Percentiles rank a stretch among this genome's conserved stretches.
phyloP scores from a whole-genome alignment of 2,329 filamentous ascomycete genomes.

The Cylindrodendrum hubeiense region DNA sequence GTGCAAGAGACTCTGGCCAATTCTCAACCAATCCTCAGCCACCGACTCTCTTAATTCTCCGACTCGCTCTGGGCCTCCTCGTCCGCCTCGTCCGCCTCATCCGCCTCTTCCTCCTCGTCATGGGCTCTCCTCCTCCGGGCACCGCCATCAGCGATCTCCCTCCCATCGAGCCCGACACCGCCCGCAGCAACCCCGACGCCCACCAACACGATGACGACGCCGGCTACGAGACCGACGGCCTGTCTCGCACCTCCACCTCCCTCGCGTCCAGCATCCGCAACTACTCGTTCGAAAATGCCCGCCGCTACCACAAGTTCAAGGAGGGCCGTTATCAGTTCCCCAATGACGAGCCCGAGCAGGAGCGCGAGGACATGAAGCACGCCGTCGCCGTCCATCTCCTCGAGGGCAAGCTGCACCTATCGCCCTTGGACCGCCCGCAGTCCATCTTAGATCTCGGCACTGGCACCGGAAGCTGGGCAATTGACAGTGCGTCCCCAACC shows the following conservation, averaged over 20 bases:
- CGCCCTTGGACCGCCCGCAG: constrained; percentile 53
- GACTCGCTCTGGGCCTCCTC: too few species aligned
- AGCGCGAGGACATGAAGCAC: constrained; percentile 56
- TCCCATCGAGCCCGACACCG: background rate
- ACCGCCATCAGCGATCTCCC: background rate
- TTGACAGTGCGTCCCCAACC: constrained; percentile 48
- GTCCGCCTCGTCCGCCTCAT: background rate
- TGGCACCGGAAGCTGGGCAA: constrained; percentile 55
- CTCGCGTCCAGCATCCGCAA: constrained; percentile 46
- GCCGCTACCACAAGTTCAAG: constrained; percentile 54
- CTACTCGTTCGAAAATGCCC: constrained; percentile 53
- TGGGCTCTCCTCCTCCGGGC: background rate
- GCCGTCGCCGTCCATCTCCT: constrained; percentile 49
- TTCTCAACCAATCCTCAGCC: too few species aligned
- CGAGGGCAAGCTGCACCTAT: constrained; percentile 52
- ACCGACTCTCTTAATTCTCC: too few species aligned
- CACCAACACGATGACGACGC: background rate
- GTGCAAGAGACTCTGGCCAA: too few species aligned
- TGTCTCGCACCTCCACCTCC: background rate
- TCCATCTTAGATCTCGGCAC: constrained; percentile 56
- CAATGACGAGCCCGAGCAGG: constrained; percentile 57
- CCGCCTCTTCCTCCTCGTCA: too few species aligned
- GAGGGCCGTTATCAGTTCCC: constrained; percentile 52
- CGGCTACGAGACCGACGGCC: background rate
- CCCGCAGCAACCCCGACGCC: background rate